These are phyloP conservation scores for Fraxinus paxiana DNA, from an alignment of 305 asterid species.

Conservation along the genomic window DNA sequence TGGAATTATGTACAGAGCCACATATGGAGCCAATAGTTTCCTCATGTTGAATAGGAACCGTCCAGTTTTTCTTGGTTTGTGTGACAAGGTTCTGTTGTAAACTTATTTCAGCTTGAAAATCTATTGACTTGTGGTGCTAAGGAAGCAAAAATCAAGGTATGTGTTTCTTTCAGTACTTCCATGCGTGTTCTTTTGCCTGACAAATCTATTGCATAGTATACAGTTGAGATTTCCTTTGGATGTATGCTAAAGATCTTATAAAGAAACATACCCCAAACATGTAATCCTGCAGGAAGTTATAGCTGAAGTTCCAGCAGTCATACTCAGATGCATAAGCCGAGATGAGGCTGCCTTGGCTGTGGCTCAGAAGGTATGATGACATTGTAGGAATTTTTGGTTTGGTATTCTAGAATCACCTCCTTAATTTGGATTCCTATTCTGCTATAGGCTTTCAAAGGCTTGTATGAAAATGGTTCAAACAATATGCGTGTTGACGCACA, in stretches of 20 bases:
- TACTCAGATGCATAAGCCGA: constrained; percentile 83
- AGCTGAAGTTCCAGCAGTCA: constrained; percentile 89
- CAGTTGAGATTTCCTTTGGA: constrained; percentile 4
- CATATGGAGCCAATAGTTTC: not conserved
- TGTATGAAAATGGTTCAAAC: constrained; percentile 80
- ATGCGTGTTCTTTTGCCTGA: not conserved
- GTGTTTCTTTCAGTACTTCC: constrained; percentile 5
- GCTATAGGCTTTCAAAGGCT: constrained; percentile 79
- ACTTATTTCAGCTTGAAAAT: constrained; percentile 67
- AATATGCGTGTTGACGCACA: constrained; percentile 67
- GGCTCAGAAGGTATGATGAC: constrained; percentile 73
- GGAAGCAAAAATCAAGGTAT: constrained; percentile 85
- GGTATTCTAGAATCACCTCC: constrained; percentile 7
- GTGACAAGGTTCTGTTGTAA: constrained; percentile 21
- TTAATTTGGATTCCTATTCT: constrained; percentile 17
- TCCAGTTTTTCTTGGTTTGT: constrained; percentile 19
- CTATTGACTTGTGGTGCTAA: constrained; percentile 55
- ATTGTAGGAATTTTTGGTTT: constrained; percentile 10
- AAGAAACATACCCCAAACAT: constrained; percentile 9
- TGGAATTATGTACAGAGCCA: not conserved
- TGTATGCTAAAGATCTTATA: not conserved
- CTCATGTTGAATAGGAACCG: constrained; percentile 5
- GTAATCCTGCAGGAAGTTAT: constrained; percentile 54
- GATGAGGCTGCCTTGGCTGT: constrained; percentile 98
- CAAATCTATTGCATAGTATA: not conserved